Evolutionary conservation across 179 eudicot genomes (phyloP), one percentile per base, ranked within the genome.

Genomic region (Heliamphora pulchella): DNA sequence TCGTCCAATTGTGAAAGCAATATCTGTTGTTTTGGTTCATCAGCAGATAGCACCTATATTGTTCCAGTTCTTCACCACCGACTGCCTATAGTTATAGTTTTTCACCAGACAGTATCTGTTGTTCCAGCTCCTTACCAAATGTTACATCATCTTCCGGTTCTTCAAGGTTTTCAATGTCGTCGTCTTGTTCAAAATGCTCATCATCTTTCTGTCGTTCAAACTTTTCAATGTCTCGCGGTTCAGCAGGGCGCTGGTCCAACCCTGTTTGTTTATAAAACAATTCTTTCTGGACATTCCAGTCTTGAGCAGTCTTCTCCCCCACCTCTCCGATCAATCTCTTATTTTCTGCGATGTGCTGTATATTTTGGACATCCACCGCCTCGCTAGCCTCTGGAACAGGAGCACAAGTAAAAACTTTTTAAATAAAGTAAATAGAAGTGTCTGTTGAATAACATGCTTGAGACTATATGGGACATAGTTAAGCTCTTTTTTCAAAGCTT

Each of bases 281-380:
- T 74, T 87, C 89, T 84, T 91, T 91, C 81, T 88, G 89, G 72
- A 48, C 47, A 20, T 80, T 81, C 97, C 94, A 94, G 31, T 91
- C 90, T 71, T 81, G 82, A 76, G 81, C 81, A 71, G 86, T 88
- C 77, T 88, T 85, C 75, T 74, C 87, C 58, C 92, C 81, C 64
- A 79, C 79, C 54, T 91, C 90, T 57, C 91, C 91, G 8, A 91
- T 80, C 71, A 87, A 83, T 70, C 74, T 81, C 79, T 78, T 61
- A 2, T 80, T 76, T 79, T 85, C 90, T 69, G 91, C 90, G 75
- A 92, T 87, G 87, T 94, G 97, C 86, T 83, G 86, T 74, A 90
- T 81, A 82, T 87, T 79, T 78, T 89, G 77, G 20, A 91, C 87
- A 80, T 87, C 88, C 79, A 92, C 85, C 80, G 82, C 72, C 66